Percentiles rank a stretch among this genome's conserved stretches.
Evolutionary conservation across 805 yeast genomes (phyloP).

Genomic region (Candida vartiovaarae): DNA sequence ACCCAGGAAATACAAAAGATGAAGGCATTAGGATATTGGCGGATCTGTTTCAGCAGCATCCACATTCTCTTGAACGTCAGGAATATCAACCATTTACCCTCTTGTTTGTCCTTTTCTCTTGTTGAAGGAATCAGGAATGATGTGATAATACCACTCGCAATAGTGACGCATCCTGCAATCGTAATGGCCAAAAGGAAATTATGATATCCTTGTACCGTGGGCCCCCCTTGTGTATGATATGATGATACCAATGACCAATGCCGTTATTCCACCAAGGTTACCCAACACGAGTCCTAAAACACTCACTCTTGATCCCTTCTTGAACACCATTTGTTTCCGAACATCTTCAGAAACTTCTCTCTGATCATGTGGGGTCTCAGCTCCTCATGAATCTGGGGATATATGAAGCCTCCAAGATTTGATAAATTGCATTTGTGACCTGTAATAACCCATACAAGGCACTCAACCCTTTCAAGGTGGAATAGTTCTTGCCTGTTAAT

Average conservation of each 20-base stretch:
- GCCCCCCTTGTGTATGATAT: slow-evolving; percentile 27
- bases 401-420: slow-evolving; percentile 33
- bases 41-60: slow-evolving; percentile 21
- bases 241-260: slow-evolving; percentile 32
- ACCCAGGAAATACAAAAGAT: slow-evolving; percentile 34
- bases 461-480: slow-evolving; percentile 22
- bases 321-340: slow-evolving; percentile 22
- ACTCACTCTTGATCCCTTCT: slow-evolving; percentile 30
- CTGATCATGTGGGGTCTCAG: slow-evolving; percentile 10
- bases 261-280: slow-evolving; percentile 33
- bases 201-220: slow-evolving; percentile 25
- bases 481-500: slow-evolving; percentile 17
- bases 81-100: slow-evolving; percentile 22
- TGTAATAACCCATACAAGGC: slow-evolving; percentile 28
- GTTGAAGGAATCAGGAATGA: slow-evolving; percentile 28
- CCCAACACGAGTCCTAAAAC: slow-evolving; percentile 31
- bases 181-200: slow-evolving; percentile 33
- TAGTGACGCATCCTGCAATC: slow-evolving; percentile 32
- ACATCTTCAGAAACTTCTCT: slow-evolving; percentile 18
- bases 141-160: slow-evolving; percentile 22
- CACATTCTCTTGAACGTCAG: slow-evolving; percentile 25
- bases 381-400: slow-evolving; percentile 35
- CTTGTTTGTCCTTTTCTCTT: slow-evolving; percentile 23
- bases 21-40: slow-evolving; percentile 29
- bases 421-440: slow-evolving; percentile 26